Conservation (phyloP, 495 filamentous ascomycete species). For the Cercophora scortea region DNA sequence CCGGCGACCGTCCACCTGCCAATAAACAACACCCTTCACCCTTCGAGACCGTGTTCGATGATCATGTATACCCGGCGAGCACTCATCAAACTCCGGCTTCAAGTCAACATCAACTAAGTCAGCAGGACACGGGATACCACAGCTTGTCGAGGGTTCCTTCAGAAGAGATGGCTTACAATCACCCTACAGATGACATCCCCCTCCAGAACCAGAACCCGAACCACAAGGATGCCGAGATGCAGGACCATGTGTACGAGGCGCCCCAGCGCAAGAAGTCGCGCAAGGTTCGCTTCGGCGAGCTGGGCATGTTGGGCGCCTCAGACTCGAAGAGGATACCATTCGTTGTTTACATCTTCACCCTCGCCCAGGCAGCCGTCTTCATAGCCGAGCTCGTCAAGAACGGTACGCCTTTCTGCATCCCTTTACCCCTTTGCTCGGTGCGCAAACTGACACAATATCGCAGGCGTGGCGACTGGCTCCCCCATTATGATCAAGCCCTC, state of each 20-base stretch:
- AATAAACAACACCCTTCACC: slow-evolving; percentile 27
- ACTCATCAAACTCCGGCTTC: slow-evolving; percentile 24
- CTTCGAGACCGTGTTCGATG: slow-evolving; percentile 53
- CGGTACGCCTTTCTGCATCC: slow-evolving; percentile 40
- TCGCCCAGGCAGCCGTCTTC: slow-evolving; percentile 78
- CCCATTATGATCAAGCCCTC: slow-evolving; percentile 79
- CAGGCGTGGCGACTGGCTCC: slow-evolving; percentile 53
- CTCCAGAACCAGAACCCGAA: slow-evolving; percentile 40
- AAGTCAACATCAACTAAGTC: slow-evolving; percentile 37
- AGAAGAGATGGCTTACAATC: slow-evolving; percentile 32
- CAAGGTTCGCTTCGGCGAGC: slow-evolving; percentile 36
- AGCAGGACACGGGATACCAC: slow-evolving; percentile 50
- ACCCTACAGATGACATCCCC: slow-evolving; percentile 57
- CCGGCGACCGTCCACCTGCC: slow-evolving; percentile 11
- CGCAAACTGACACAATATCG: too few species aligned
- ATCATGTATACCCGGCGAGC: slow-evolving; percentile 51
- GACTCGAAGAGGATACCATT: slow-evolving; percentile 59
- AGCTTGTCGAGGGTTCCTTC: slow-evolving; percentile 32
- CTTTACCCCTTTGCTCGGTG: not conserved
- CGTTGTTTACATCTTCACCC: slow-evolving; percentile 73
- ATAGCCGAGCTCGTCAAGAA: slow-evolving; percentile 81
- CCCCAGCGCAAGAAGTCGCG: slow-evolving; percentile 18
- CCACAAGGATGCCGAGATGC: slow-evolving; percentile 33
- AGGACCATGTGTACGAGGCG: slow-evolving; percentile 44
- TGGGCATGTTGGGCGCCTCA: slow-evolving; percentile 37